Conservation (phyloP, 2,329 filamentous ascomycete species). For the Lachnellula subtilissima region DNA sequence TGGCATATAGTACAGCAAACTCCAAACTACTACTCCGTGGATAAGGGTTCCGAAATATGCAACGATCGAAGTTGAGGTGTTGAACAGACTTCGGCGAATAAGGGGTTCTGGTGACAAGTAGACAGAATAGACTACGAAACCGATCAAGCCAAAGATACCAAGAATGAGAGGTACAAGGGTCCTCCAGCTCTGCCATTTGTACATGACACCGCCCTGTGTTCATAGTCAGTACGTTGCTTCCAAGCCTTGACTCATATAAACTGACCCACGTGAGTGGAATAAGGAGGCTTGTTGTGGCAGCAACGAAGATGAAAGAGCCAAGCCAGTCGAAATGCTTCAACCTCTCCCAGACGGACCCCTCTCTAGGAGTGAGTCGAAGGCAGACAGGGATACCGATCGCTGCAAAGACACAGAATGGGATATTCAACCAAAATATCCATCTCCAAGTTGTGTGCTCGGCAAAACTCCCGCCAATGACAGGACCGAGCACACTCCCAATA, state of each 20-base stretch:
- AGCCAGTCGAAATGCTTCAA: slow-evolving; percentile 50
- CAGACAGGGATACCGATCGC: slow-evolving; percentile 22
- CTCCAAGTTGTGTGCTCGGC: slow-evolving; percentile 33
- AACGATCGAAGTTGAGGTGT: slow-evolving; percentile 42
- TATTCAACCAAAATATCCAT: slow-evolving; percentile 26
- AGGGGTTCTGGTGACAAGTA: slow-evolving; percentile 22
- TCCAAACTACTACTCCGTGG: slow-evolving; percentile 51
- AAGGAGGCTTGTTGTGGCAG: slow-evolving; percentile 51
- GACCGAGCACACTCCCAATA: slow-evolving; percentile 30
- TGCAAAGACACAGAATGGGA: slow-evolving; percentile 22
- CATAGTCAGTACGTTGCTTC: not conserved
- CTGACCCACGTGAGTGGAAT: slow-evolving; percentile 55
- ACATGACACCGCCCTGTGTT: slow-evolving; percentile 50
- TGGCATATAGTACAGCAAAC: slow-evolving; percentile 49
- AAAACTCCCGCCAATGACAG: slow-evolving; percentile 38
- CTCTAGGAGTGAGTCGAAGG: slow-evolving; percentile 15
- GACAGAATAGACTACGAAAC: slow-evolving; percentile 49
- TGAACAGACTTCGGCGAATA: slow-evolving; percentile 37
- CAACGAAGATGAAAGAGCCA: slow-evolving; percentile 57
- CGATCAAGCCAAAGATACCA: slow-evolving; percentile 45
- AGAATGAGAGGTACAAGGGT: slow-evolving; percentile 57
- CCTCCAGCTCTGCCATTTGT: slow-evolving; percentile 55
- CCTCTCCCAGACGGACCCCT: slow-evolving; percentile 18
- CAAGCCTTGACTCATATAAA: not conserved
- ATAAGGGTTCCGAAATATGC: slow-evolving; percentile 48